Evolutionary conservation across 257 asterid genomes (phyloP), one percentile per base, ranked within the genome.

Genomic region (Plantago ovata): DNA sequence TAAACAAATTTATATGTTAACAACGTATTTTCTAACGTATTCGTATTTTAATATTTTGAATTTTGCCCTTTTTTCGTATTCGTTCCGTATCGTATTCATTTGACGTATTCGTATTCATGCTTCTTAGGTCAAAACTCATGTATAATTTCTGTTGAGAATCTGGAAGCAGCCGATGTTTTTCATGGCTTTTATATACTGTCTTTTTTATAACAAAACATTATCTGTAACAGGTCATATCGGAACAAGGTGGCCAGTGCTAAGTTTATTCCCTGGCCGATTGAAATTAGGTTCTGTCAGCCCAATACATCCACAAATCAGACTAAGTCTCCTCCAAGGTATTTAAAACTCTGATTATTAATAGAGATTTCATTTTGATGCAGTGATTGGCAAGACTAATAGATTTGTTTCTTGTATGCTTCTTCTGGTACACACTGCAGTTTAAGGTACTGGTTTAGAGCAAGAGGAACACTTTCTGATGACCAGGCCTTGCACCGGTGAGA

Each of bases 401-500:
- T 32, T 48, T 53, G 49, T 13, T 38, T 38, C 60, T 65, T 53
- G 42, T 72, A 8, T 64, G 54, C 55, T 45, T 59, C 38, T 65
- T 18, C 46, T 43, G 52, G 41, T 43, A 56, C 53, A 67, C 53
- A 67, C 50, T 76, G 70, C 95, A 92, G 98, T 76, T 76, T 92
- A 72, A 81, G 69, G 65, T 92, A 79, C 80, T 92, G 98, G 98
- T 88, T 92, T 65, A 88, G 95, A 79, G 95, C 98, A 36, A 79
- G 69, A 72, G 98, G 91, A 65, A 81, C 70, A 69, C 95, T 92
- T 64, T 81, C 95, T 67, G 96, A 92, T 73, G 96, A 92, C 64
- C 94, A 80, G 76, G 94, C 84, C 62, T 73, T 92, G 80, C 98
- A 92, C 70, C 79, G 98, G 96, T 88, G 69, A 66, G 75, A 56